Base-by-base conservation (phyloP, 257 asterid genomes). In the Salvia rosmarinus region DNA sequence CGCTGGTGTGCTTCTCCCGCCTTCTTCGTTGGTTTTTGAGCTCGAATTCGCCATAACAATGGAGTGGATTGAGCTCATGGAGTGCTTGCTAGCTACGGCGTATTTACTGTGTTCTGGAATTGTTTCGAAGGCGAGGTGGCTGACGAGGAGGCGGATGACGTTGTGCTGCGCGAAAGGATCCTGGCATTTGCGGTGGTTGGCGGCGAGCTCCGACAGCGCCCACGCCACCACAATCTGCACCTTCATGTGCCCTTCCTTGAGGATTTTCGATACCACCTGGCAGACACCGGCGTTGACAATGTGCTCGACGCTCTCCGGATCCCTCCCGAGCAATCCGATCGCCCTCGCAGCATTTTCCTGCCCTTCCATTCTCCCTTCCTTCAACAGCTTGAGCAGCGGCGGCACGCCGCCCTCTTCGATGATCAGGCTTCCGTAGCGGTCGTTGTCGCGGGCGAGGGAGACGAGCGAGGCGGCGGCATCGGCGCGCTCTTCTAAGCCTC, bases 401-500 rank as follows among this genome's bases (percentile, higher is more conserved):
- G 81, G 42, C 23, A 88, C 85, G 28, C 96, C 96, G 0, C 96
- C 96, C 81, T 90, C 96, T 70, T 90, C 96, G n/a, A 90, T 88
- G 5, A 90, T 90, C 70, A 90, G 71, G 13, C 77, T 86, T 3
- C 87, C 95, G 16, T 88, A 86, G n/a, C 95, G 71, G 49, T 90
- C 95, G 32, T 90, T 90, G 64, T 90, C 96, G 1, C 92, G 77
- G 0, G 96, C 96, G 50, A 88, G 66, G 0, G 96, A 88, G 0
- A 86, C 90, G 4, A 90, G 78, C 9, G 90, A 84, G 3, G 89
- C 88, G 0, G 96, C 96, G 0, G 90, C 89, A 21, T 83, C 90
- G 1, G 93, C 47, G 0, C 90, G 84, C 16, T 90, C 95, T 6
- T 86, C 96, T 0, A 86, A 1, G 4, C 82, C 21, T 3, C 90